Evolutionary conservation across 2,329 filamentous ascomycete genomes (phyloP).

Genomic region (Chrysoporthe austroafricana): DNA sequence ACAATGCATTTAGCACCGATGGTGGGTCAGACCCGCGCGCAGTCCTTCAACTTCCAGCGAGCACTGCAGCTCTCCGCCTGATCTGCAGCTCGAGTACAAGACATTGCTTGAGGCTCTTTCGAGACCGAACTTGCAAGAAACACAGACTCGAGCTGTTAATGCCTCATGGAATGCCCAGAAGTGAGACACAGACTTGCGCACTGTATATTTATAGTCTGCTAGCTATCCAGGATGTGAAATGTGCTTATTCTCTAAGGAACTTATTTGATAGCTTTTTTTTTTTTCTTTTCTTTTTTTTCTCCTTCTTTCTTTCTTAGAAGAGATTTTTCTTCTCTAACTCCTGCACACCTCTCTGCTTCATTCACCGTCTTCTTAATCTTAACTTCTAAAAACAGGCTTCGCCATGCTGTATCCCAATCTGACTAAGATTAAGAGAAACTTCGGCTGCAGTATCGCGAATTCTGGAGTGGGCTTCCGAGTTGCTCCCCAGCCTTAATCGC

Average conservation of each 20-base stretch:
- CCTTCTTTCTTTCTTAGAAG: not conserved
- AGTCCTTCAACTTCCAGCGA: not conserved
- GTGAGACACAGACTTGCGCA: too few species aligned
- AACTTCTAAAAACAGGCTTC: not conserved
- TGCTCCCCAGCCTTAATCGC: not conserved
- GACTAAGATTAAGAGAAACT: too few species aligned
- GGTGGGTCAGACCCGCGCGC: not conserved
- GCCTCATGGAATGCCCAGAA: too few species aligned
- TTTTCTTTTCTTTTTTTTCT: not conserved
- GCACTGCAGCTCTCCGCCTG: not conserved
- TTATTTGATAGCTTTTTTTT: too few species aligned
- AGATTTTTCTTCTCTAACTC: not conserved
- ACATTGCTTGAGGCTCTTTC: not conserved
- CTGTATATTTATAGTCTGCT: not conserved
- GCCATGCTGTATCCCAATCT: too few species aligned
- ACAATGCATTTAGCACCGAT: not conserved
- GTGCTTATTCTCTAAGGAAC: not conserved
- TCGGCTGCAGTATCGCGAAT: not conserved
- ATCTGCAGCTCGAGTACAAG: not conserved
- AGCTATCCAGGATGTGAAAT: not conserved
- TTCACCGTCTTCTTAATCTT: not conserved
- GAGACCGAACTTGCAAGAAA: not conserved
- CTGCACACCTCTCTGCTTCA: not conserved
- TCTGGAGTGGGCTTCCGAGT: not conserved
- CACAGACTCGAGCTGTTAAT: too few species aligned